Base-by-base conservation (phyloP, 371 early-diverging fungal species). In the Rhizopus delemar region DNA sequence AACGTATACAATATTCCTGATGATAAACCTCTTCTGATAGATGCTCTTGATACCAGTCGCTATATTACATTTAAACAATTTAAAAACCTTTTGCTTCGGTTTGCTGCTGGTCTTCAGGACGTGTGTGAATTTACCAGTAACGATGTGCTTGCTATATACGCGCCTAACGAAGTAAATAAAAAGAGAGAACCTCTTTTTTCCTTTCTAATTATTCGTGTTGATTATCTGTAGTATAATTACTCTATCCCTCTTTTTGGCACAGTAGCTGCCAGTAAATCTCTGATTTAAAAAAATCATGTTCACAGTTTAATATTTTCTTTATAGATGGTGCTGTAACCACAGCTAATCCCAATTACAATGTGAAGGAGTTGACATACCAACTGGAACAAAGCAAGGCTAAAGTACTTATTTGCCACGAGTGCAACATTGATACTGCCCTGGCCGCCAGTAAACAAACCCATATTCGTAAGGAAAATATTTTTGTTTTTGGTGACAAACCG, bases 331-430 rank as follows among this genome's bases (percentile, higher is more conserved):
- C 84, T 3, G 69, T 83, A 13, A 81, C 88, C 2, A 78, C 87
- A 12, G 89, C 86, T 33, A 94, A 92, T 60, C 90, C 93, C 8
- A 76, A 78, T 29, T 93, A 93, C 70, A 91, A 84, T 0, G 70
- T 79, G 2, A 78, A 81, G 38, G 95, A 95, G 63, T 70, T 93
- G 15, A 79, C 83, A 0, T 78, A 84, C 65, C 92, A 92, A 63
- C 70, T 94, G 60, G 59, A 72, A 13, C 85, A 88, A 61, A 79
- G 89, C 6, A 75, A 80, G 5, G 90, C 92, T 4, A 80, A 78
- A 8, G 69, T 82, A 41, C 60, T 91, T 16, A 70, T 91, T 39
- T 69, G 74, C 3, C 72, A 74, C 51, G 73, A 77, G 0, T 61
- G 67, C 38, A 62, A 79, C 31, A 32, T 90, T 9, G 56, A 80